These are phyloP conservation scores for Volvox africanus DNA, from an alignment of 139 green algal species.

Conservation along the genomic window DNA sequence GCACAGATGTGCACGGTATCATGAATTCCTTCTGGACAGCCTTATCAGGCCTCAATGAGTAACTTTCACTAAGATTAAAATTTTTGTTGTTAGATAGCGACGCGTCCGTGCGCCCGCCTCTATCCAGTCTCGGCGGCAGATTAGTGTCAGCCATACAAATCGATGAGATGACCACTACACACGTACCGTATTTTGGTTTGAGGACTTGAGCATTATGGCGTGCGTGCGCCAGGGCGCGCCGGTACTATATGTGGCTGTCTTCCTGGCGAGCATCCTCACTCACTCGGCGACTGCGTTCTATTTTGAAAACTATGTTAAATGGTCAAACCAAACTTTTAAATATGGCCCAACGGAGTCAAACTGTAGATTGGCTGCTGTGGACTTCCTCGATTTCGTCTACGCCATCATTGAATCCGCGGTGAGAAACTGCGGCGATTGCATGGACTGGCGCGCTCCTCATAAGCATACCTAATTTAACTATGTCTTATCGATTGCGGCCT, in stretches of 20 bases:
- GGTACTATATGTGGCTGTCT: not conserved
- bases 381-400: slow-evolving; percentile 17
- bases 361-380: not conserved
- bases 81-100: not conserved
- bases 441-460: not conserved
- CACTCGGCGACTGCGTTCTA: not conserved
- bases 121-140: not conserved
- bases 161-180: too few species aligned
- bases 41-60: too few species aligned
- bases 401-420: not conserved
- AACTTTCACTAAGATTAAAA: too few species aligned
- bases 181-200: too few species aligned
- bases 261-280: not conserved
- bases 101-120: not conserved
- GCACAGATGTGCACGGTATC: too few species aligned
- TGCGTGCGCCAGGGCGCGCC: not conserved
- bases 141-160: not conserved
- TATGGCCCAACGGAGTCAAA: not conserved
- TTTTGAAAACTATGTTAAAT: slow-evolving; percentile 11
- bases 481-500: not conserved
- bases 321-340: not conserved
- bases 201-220: too few species aligned
- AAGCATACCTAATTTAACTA: not conserved
- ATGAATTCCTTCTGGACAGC: too few species aligned
- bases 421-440: not conserved